phyloP scores from a whole-genome alignment of 164 flowering plant species.

The Tetrastigma voinierianum region DNA sequence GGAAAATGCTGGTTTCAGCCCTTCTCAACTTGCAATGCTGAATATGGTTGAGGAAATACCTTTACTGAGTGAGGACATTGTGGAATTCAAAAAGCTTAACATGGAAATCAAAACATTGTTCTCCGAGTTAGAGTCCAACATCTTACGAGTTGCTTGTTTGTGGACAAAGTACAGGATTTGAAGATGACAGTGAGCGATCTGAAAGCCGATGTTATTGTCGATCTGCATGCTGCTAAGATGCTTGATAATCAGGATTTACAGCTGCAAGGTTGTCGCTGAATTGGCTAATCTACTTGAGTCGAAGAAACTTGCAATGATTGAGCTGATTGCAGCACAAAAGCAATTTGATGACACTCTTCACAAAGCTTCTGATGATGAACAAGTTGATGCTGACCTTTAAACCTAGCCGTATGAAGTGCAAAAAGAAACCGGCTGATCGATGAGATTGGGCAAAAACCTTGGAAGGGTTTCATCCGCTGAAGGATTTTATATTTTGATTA shows the following conservation, averaged over 20 bases:
- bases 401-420: neutral
- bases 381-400: neutral
- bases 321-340: neutral
- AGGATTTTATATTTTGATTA: too few species aligned
- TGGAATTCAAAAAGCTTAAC: neutral
- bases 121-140: neutral
- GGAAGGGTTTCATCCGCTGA: neutral
- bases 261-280: neutral
- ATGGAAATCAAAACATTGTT: neutral
- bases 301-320: neutral
- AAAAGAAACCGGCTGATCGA: neutral
- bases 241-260: neutral
- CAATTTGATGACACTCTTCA: neutral
- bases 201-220: neutral
- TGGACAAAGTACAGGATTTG: neutral
- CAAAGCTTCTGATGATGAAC: neutral
- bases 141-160: neutral
- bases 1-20: neutral
- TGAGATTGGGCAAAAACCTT: neutral
- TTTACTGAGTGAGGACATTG: neutral
- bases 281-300: neutral
- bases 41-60: neutral
- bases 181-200: neutral
- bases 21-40: neutral
- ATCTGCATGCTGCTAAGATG: neutral